Evolutionary conservation across 768 basidiomycete genomes (phyloP).

Genomic region (Tulasnella sp.): DNA sequence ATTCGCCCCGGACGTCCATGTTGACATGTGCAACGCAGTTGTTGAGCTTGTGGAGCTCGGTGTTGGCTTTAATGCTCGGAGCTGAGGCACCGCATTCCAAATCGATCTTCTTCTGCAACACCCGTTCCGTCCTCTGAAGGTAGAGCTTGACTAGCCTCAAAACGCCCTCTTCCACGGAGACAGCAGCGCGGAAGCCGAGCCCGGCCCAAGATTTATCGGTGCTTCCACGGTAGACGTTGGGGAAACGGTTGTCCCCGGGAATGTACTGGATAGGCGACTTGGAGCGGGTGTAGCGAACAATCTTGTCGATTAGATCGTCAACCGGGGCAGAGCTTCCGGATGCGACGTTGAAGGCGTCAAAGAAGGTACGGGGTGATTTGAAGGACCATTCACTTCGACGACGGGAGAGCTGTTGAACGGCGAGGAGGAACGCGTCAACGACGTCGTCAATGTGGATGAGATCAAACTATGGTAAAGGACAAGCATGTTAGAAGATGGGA

Average conservation of each 20-base stretch:
- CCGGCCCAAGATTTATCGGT: conserved; percentile 19
- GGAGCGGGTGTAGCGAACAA: conserved; percentile 26
- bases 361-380: background rate
- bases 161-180: conserved; percentile 27
- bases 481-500: background rate
- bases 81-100: background rate
- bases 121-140: background rate
- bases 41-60: conserved; percentile 26
- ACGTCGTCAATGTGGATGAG: conserved; percentile 30
- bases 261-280: conserved; percentile 28
- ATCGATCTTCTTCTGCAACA: background rate
- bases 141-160: conserved; percentile 23
- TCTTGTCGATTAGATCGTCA: conserved; percentile 27
- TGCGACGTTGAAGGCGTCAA: conserved; percentile 27
- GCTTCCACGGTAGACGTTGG: background rate
- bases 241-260: conserved; percentile 18
- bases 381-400: background rate
- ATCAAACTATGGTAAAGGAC: conserved; percentile 18
- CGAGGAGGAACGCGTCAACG: conserved; percentile 27
- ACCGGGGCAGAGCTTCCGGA: conserved; percentile 26
- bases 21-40: conserved; percentile 30
- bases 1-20: conserved; percentile 28
- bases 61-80: too few relatives aligned
- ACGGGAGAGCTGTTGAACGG: conserved; percentile 21
- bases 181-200: conserved; percentile 26